Evolutionary conservation across 2,329 filamentous ascomycete genomes (phyloP).

Genomic region (Lecanosticta acicola): DNA sequence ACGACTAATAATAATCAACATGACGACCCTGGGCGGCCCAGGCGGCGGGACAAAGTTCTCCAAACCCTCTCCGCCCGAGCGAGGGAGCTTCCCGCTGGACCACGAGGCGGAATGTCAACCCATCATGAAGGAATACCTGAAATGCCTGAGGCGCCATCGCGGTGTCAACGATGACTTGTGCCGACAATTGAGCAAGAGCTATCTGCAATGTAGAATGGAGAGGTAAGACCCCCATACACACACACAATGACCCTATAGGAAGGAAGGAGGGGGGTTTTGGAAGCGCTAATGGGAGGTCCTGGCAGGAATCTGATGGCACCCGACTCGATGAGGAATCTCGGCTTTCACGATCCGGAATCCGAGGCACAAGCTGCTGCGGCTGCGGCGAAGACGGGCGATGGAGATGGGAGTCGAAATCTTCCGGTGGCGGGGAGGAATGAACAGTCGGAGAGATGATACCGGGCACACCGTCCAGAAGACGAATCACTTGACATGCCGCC

Average conservation of each 20-base stretch:
- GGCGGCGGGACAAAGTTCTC: slow-evolving; percentile 56
- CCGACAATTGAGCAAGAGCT: slow-evolving; percentile 77
- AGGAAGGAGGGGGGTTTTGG: background rate
- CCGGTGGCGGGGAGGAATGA: background rate
- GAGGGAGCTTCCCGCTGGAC: slow-evolving; percentile 93
- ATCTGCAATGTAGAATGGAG: slow-evolving; percentile 91
- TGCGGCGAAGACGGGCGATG: background rate
- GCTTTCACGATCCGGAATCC: slow-evolving; percentile 48
- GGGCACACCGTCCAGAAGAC: no score
- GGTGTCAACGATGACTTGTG: slow-evolving; percentile 86
- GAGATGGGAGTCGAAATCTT: background rate
- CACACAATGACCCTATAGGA: no score
- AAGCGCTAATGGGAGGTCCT: background rate
- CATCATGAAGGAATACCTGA: slow-evolving; percentile 77
- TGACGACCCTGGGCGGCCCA: slow-evolving; percentile 57
- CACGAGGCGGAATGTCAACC: slow-evolving; percentile 94
- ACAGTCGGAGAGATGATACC: background rate
- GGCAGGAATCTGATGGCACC: slow-evolving; percentile 82
- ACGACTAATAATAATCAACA: slow-evolving; percentile 11
- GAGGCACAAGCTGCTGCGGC: background rate
- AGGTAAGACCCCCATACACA: slow-evolving; percentile 51
- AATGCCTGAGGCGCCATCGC: slow-evolving; percentile 75
- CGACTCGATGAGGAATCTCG: slow-evolving; percentile 91
- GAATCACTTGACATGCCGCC: no score
- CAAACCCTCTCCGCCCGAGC: slow-evolving; percentile 75